Conservation (phyloP, 2,329 filamentous ascomycete genomes). For the Aspergillus oerlinghausenensis region DNA sequence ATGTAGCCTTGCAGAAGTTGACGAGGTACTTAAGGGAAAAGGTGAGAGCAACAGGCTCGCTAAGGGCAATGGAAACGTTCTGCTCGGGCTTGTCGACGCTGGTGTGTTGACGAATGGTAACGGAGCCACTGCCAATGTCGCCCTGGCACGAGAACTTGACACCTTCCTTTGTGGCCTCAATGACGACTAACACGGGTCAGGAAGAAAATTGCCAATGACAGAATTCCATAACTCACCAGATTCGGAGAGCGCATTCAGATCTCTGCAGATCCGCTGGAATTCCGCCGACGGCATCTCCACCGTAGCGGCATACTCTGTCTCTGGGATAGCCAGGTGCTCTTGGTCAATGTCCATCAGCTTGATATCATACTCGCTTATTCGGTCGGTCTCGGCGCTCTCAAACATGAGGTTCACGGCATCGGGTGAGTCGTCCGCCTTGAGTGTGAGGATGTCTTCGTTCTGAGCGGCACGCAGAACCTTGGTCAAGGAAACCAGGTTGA, state of each 20-base stretch:
- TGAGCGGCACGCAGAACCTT: conserved; percentile 95
- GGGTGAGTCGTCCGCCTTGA: conserved; percentile 96
- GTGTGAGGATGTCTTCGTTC: conserved; percentile 87
- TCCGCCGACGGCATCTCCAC: conserved; percentile 83
- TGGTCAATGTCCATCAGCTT: conserved; percentile 99
- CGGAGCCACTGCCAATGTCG: conserved; percentile 92
- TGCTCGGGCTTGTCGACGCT: conserved; percentile 83
- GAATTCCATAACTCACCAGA: conserved; percentile 62
- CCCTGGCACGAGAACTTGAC: conserved; percentile 91
- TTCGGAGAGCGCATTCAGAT: conserved; percentile 87
- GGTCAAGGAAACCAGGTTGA: conserved; percentile 93
- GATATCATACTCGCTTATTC: conserved; percentile 97
- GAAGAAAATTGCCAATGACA: background rate
- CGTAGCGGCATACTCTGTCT: conserved; percentile 95
- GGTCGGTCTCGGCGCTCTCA: conserved; percentile 81
- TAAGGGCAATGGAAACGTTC: conserved; percentile 84
- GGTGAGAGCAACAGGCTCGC: conserved; percentile 86
- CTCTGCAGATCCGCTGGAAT: conserved; percentile 92
- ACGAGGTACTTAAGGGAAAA: conserved; percentile 99
- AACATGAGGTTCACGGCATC: conserved; percentile 95
- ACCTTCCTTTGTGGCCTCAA: conserved; percentile 95
- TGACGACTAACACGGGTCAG: conserved; percentile 63
- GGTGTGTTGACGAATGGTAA: conserved; percentile 83
- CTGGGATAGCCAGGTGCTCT: conserved; percentile 96
- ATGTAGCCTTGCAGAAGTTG: conserved; percentile 99